Base-by-base conservation (phyloP, 2,329 filamentous ascomycete genomes). In the Sclerotinia nivalis region DNA sequence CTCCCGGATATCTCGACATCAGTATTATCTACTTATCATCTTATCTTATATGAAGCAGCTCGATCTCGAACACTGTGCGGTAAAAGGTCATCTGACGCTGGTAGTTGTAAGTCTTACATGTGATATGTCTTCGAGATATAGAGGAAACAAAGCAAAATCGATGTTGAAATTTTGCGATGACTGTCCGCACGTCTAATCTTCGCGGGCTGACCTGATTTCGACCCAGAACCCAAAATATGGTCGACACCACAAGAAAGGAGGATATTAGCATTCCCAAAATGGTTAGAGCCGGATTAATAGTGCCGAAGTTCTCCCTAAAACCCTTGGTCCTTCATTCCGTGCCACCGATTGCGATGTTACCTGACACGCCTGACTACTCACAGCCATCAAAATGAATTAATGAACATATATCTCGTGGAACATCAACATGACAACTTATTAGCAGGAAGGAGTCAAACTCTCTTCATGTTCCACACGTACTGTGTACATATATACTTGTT, bases 401-500 rank as follows among this genome's bases (percentile, higher is more conserved):
- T 43, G 40, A n/a, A n/a, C 15, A 61, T 34, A 37, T 50, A 62
- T 62, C 59, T 62, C 45, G 60, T 64, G 45, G 60, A 52, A 52
- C 60, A 20, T 13, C 15, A 47, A 28, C 15, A 20, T 40, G 60
- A 37, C 31, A 25, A 40, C 31, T 34, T 20, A 58, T 64, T 25
- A 37, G 8, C 18, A 37, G 31, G 28, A 40, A 50, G 45, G 22
- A 25, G 20, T 37, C 13, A 50, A 50, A 37, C 10, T 37, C 25
- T 20, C 40, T 28, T 54, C 58, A 43, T 28, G 56, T 59, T 59
- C 56, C 56, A 59, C 28, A 20, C 59, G 28, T 49, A n/a, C 18
- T 15, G 22, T 50, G 12, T n/a, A 62, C 28, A 45, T 43, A 45
- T 37, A 34, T 64, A 18, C 45, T 64, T 25, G 34, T 25, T 64